Evolutionary conservation across 2,329 filamentous ascomycete genomes (phyloP).

Genomic region (Xylariaceae sp.): DNA sequence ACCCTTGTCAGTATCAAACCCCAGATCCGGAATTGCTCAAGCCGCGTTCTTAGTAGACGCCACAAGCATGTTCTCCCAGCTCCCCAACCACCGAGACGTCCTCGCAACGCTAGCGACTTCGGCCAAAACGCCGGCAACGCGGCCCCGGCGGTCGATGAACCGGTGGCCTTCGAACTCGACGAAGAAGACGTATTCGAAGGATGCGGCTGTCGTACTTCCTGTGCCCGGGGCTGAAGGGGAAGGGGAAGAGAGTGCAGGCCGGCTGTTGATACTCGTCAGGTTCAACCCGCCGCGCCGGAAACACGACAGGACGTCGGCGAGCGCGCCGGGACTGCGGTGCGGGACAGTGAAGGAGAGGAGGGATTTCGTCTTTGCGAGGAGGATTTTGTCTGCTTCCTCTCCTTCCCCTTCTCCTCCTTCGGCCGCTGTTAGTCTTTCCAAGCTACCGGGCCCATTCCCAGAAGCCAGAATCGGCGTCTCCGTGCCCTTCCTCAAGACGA

Average conservation of each 20-base stretch:
- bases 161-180: constrained; percentile 76
- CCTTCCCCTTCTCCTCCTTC: background rate
- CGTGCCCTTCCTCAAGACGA: constrained; percentile 51
- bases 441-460: no score
- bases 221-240: no score
- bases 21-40: background rate
- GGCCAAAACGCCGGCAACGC: constrained; percentile 57
- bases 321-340: constrained; percentile 72
- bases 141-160: constrained; percentile 48
- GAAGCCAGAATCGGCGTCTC: no score
- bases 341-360: constrained; percentile 80
- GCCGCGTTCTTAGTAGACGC: background rate
- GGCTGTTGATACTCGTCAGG: constrained; percentile 83
- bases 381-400: constrained; percentile 8
- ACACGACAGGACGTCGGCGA: constrained; percentile 75
- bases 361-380: constrained; percentile 52
- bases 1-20: background rate
- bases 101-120: constrained; percentile 56
- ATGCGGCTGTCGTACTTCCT: constrained; percentile 1
- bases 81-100: constrained; percentile 65
- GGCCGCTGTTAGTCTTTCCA: no score
- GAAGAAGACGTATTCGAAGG: constrained; percentile 92
- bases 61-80: constrained; percentile 50
- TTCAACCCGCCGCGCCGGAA: constrained; percentile 74
- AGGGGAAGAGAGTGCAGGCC: constrained; percentile 77